Evolutionary conservation across 805 yeast genomes (phyloP).

Genomic region (Starmerella geochares): DNA sequence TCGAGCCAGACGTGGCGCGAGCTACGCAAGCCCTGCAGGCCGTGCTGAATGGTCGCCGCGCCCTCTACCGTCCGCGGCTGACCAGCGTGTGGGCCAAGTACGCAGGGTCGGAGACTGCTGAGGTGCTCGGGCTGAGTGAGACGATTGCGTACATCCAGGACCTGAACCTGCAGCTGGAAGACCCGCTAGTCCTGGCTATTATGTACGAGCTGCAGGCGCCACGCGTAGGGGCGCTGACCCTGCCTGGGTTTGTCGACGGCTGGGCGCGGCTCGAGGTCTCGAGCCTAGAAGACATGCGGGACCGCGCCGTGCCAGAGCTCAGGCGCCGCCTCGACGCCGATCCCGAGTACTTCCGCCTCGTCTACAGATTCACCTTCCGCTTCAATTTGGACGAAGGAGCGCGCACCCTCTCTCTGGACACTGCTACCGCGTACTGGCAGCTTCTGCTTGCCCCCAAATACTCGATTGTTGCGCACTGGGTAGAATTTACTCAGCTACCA

Average conservation of each 20-base stretch:
- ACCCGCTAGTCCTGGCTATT: constrained; percentile 55
- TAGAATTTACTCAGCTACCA: constrained; percentile 37
- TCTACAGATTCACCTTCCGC: constrained; percentile 64
- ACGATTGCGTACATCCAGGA: constrained; percentile 59
- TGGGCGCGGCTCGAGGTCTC: constrained; percentile 41
- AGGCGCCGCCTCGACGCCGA: constrained; percentile 33
- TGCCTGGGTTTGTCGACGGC: constrained; percentile 42
- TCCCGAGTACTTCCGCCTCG: constrained; percentile 39
- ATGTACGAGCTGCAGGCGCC: constrained; percentile 63
- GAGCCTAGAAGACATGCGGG: constrained; percentile 41
- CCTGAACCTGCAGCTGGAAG: constrained; percentile 63
- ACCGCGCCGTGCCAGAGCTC: constrained; percentile 30
- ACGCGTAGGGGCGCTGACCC: constrained; percentile 50
- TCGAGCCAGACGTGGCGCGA: constrained; percentile 3
- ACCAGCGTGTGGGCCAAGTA: constrained; percentile 12
- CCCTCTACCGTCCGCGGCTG: constrained; percentile 9
- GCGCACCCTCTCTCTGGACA: constrained; percentile 46
- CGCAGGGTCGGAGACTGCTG: constrained; percentile 15
- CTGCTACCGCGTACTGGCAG: constrained; percentile 69
- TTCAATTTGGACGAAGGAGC: constrained; percentile 53
- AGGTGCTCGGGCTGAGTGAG: constrained; percentile 63
- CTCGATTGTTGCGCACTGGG: constrained; percentile 40
- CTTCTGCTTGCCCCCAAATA: constrained; percentile 44
- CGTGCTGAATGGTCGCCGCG: constrained; percentile 13
- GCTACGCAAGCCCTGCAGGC: constrained; percentile 5